Evolutionary conservation across 176 grass and related monocot species (phyloP).

Genomic region (Themeda triandra): DNA sequence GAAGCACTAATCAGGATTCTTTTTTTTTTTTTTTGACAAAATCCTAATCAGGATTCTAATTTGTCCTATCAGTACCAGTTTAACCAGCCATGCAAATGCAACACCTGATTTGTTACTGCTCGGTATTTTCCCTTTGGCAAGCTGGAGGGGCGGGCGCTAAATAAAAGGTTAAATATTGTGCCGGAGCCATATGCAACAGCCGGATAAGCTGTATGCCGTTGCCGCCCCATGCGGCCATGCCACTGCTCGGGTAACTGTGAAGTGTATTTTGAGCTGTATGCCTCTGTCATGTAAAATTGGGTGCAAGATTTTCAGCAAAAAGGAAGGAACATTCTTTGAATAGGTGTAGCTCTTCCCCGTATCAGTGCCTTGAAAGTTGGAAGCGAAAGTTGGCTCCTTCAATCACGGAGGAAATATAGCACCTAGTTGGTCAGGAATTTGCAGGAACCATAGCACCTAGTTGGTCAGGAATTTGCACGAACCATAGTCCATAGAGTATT

Average conservation of each 20-base stretch:
- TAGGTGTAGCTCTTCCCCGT: background rate
- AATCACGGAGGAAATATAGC: conserved; percentile 25
- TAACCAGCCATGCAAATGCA: background rate
- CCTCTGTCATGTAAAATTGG: background rate
- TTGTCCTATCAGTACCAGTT: background rate
- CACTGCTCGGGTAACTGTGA: background rate
- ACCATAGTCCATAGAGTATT: background rate
- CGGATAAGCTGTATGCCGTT: background rate
- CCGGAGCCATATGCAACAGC: background rate
- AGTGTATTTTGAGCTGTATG: background rate
- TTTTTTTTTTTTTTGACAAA: no score
- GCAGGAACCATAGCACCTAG: background rate
- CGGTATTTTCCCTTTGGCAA: background rate
- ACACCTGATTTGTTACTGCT: background rate
- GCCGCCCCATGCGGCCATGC: background rate
- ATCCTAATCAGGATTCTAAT: no score
- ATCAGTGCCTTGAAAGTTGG: conserved; percentile 7
- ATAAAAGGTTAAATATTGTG: no score
- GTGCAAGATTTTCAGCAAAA: background rate
- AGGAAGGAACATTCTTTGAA: background rate
- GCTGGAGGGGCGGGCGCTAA: no score
- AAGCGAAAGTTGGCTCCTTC: conserved; percentile 18
- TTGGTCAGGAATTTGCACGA: background rate
- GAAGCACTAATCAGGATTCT: background rate
- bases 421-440: background rate